phyloP scores from a whole-genome alignment of 331 rosid species.

The Malus hybrid region DNA sequence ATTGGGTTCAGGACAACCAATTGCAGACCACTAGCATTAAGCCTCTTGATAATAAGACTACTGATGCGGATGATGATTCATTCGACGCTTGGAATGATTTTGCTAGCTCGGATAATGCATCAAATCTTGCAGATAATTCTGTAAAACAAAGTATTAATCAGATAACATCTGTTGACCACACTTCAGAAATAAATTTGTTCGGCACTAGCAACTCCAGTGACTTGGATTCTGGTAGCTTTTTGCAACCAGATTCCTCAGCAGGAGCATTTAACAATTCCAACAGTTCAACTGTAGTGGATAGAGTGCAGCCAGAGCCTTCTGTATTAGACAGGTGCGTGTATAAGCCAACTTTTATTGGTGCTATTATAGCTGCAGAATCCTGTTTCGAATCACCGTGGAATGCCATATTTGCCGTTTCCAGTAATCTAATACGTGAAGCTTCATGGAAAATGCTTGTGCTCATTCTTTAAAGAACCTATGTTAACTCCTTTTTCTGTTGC shows the following conservation, averaged over 20 bases:
- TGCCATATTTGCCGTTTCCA: neutral
- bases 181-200: slow-evolving; percentile 33
- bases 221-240: slow-evolving; percentile 33
- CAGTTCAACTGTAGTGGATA: slow-evolving; percentile 25
- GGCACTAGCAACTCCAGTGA: slow-evolving; percentile 32
- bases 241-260: slow-evolving; percentile 37
- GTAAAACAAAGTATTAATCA: slow-evolving; percentile 29
- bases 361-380: neutral
- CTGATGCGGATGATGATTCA: slow-evolving; percentile 29
- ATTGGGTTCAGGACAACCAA: too few relatives aligned
- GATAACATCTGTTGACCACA: slow-evolving; percentile 27
- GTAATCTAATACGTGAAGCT: neutral
- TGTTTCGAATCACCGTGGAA: neutral
- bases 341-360: neutral
- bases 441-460: neutral
- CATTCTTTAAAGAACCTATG: neutral
- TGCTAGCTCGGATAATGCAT: slow-evolving; percentile 41
- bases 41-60: slow-evolving; percentile 22
- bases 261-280: slow-evolving; percentile 28
- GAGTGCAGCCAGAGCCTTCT: slow-evolving; percentile 25
- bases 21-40: slow-evolving; percentile 30
- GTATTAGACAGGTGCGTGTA: slow-evolving; percentile 39
- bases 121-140: slow-evolving; percentile 27
- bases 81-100: slow-evolving; percentile 67
- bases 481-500: slow-evolving; percentile 16